These are phyloP conservation scores for Xylaria nigripes DNA, from an alignment of 495 filamentous ascomycete genomes.

Conservation along the genomic window DNA sequence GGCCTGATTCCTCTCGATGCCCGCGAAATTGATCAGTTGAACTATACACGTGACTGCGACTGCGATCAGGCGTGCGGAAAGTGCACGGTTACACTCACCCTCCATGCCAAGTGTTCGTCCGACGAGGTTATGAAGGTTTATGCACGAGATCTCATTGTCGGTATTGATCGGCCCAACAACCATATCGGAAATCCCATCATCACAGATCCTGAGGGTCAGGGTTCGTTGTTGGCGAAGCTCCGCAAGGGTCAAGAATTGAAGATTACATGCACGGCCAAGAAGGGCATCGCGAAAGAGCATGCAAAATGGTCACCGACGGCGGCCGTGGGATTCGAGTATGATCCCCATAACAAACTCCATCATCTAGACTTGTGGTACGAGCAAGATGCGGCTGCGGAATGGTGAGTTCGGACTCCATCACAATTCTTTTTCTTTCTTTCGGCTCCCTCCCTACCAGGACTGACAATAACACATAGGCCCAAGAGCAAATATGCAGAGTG, in stretches of 20 bases:
- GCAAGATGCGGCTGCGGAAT: constrained; percentile 72
- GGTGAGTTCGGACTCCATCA: constrained; percentile 52
- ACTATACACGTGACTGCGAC: constrained; percentile 91
- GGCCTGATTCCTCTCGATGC: constrained; percentile 85
- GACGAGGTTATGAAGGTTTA: constrained; percentile 85
- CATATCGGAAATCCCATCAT: constrained; percentile 72
- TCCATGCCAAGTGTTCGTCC: constrained; percentile 74
- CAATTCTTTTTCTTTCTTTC: not conserved
- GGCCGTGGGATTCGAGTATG: constrained; percentile 95
- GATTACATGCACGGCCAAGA: constrained; percentile 89
- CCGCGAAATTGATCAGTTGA: constrained; percentile 69
- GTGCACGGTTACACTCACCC: constrained; percentile 73
- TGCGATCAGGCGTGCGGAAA: constrained; percentile 88
- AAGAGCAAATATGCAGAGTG: constrained; percentile 74
- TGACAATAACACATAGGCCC: constrained; percentile 50
- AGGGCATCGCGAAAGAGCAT: constrained; percentile 97
- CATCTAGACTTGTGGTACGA: constrained; percentile 95
- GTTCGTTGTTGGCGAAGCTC: constrained; percentile 79
- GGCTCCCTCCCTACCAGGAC: not conserved
- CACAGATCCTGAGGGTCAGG: constrained; percentile 68
- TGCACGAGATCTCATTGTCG: constrained; percentile 72
- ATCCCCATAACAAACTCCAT: constrained; percentile 85
- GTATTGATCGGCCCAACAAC: constrained; percentile 56
- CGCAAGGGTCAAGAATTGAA: constrained; percentile 79
- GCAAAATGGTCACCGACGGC: constrained; percentile 91